Evolutionary conservation across 2,329 filamentous ascomycete genomes (phyloP), one percentile per base, ranked within the genome.

Genomic region (Cladosporium halotolerans): DNA sequence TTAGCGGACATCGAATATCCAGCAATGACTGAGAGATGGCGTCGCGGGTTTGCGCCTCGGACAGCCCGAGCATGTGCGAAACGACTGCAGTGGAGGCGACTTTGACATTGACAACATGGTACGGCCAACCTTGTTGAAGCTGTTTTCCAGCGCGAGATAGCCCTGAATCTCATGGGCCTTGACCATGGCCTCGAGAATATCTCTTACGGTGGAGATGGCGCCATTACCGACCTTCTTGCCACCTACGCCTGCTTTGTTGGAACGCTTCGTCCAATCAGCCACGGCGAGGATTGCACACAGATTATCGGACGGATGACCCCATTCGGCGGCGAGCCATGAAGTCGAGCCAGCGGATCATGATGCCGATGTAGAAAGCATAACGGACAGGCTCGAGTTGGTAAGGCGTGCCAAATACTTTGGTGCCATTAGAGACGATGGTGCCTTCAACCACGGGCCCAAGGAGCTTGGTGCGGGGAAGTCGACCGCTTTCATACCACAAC

Each of bases 301-400:
- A 79, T 99, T 99, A 79, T 99, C 93, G 3, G 91, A 96, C 58
- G 93, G 93, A 74, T 99, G 93, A 55, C 93, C 93, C 93, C 93
- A 99, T 77, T 99, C 93, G 53, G 93, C 93, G 42, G 92, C 93
- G 60, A 97, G 80, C 93, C 92, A 99, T 97, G 82, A 97, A 99
- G 78, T 99, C 93, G 66, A 99, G 83, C 93, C 93, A 99, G 69
- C 93, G 83, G 76, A 99, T 96, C 86, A 96, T 95, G 66, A 92
- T 87, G 65, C 93, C 93, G 65, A 99, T 97, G 80, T 97, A 97
- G 83, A 99, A 97, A 60, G 93, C 93, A 58, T 86, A 93, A 66
- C 92, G 92, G 70, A 97, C 84, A 36, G 93, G 93, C 71, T 97
- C 93, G 63, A 99, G 84, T 75, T 95, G 86, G 77, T 92, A 97